These are phyloP conservation scores for Tricholoma furcatifolium DNA, from an alignment of 768 basidiomycete species.

Conservation along the genomic window DNA sequence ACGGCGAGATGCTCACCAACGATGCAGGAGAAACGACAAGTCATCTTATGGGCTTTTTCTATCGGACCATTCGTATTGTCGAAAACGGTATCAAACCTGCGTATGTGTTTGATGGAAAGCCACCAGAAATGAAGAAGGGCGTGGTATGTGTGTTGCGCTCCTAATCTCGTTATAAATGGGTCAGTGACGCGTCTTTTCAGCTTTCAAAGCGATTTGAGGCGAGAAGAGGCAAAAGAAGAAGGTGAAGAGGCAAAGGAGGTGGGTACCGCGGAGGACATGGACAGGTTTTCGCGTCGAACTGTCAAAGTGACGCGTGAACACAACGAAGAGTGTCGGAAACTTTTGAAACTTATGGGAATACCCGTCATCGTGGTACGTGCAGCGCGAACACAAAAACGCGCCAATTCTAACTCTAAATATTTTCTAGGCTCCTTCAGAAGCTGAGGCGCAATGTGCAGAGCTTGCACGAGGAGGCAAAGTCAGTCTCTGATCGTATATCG, in stretches of 20 bases:
- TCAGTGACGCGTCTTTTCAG: constrained; percentile 39
- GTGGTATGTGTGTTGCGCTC: constrained; percentile 62
- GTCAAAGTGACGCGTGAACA: constrained; percentile 96
- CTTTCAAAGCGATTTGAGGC: constrained; percentile 92
- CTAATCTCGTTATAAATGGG: background rate
- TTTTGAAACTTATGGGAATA: constrained; percentile 94
- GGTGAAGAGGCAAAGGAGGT: constrained; percentile 97
- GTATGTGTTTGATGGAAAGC: constrained; percentile 98
- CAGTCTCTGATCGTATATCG: background rate
- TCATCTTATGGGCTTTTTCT: constrained; percentile 99
- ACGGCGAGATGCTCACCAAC: constrained; percentile 96
- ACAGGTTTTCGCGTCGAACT: constrained; percentile 83
- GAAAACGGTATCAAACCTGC: constrained; percentile 98
- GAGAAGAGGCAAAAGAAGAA: constrained; percentile 92
- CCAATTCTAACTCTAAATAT: background rate
- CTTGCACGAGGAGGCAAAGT: constrained; percentile 95
- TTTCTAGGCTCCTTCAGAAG: constrained; percentile 91
- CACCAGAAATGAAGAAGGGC: constrained; percentile 94
- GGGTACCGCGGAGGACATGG: constrained; percentile 91
- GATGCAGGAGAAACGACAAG: constrained; percentile 99
- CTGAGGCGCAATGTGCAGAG: constrained; percentile 98
- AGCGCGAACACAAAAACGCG: background rate
- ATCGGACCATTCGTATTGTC: constrained; percentile 94
- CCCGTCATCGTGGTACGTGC: constrained; percentile 82
- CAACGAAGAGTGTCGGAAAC: constrained; percentile 89